Evolutionary conservation across 257 asterid genomes (phyloP).

Genomic region (Jacaranda mimosifolia): DNA sequence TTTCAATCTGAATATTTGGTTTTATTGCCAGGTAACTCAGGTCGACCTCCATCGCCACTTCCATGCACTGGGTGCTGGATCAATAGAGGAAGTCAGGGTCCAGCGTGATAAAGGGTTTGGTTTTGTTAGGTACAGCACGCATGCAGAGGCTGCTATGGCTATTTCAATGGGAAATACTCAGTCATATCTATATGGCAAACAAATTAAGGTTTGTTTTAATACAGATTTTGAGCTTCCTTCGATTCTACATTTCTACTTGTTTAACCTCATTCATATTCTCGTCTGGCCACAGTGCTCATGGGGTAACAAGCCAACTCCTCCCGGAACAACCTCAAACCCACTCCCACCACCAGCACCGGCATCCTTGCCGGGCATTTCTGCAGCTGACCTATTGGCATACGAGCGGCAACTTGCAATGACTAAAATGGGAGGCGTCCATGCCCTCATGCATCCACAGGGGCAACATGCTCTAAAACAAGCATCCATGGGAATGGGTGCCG

Average conservation of each 20-base stretch:
- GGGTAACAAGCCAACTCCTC: constrained; percentile 98
- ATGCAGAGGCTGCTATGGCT: constrained; percentile 90
- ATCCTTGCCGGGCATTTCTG: constrained; percentile 60
- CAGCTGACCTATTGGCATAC: constrained; percentile 71
- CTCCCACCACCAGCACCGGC: constrained; percentile 88
- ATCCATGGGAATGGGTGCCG: constrained; percentile 69
- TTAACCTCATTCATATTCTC: not conserved
- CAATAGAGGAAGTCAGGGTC: constrained; percentile 91
- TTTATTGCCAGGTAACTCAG: constrained; percentile 71
- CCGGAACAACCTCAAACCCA: constrained; percentile 86
- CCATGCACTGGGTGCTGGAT: constrained; percentile 88
- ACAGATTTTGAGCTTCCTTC: not conserved
- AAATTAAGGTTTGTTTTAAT: constrained; percentile 70
- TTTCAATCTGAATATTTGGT: constrained; percentile 18
- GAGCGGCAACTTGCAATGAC: constrained; percentile 82
- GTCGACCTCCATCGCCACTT: constrained; percentile 93
- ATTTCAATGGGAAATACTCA: constrained; percentile 85
- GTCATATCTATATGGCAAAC: constrained; percentile 77
- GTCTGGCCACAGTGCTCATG: constrained; percentile 73
- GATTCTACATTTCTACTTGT: not conserved
- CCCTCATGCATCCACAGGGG: constrained; percentile 67
- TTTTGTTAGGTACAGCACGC: constrained; percentile 85
- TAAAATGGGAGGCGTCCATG: constrained; percentile 76
- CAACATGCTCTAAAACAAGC: constrained; percentile 68
- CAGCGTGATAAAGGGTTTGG: constrained; percentile 98